Evolutionary conservation across 2,329 filamentous ascomycete species (phyloP).

Genomic region (Emericellopsis atlantica): DNA sequence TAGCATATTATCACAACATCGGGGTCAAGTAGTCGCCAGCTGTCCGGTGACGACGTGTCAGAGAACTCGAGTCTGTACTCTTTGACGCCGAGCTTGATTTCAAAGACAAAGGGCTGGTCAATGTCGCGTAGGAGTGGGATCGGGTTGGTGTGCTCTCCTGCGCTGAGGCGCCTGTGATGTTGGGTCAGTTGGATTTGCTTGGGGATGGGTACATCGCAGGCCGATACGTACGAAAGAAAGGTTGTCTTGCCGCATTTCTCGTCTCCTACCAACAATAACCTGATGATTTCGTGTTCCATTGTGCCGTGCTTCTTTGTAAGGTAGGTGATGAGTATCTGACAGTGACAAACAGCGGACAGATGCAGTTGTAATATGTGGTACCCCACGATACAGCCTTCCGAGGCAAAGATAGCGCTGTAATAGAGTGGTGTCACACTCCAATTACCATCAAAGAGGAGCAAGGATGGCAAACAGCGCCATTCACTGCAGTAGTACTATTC

Average conservation of each 20-base stretch:
- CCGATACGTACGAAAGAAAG: slow-evolving; percentile 42
- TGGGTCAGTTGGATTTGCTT: neutral
- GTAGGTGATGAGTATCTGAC: neutral
- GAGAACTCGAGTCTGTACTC: slow-evolving; percentile 44
- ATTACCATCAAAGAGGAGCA: too few relatives aligned
- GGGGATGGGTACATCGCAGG: neutral
- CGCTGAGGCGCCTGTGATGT: slow-evolving; percentile 35
- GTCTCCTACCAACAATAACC: slow-evolving; percentile 46
- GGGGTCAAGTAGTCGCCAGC: slow-evolving; percentile 44
- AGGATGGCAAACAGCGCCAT: too few relatives aligned
- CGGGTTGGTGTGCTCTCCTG: slow-evolving; percentile 24
- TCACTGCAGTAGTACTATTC: too few relatives aligned
- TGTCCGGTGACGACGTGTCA: slow-evolving; percentile 45
- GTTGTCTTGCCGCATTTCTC: slow-evolving; percentile 47
- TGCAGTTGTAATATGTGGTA: too few relatives aligned
- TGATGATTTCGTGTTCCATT: slow-evolving; percentile 37
- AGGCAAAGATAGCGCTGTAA: slow-evolving; percentile 1
- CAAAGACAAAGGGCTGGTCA: slow-evolving; percentile 49
- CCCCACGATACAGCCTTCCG: neutral
- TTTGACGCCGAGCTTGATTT: slow-evolving; percentile 26
- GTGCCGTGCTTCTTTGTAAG: neutral
- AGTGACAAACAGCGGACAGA: too few relatives aligned
- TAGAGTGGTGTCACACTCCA: too few relatives aligned
- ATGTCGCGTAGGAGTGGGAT: slow-evolving; percentile 41
- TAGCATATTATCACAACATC: slow-evolving; percentile 48